phyloP scores from a whole-genome alignment of 768 basidiomycete genomes.

The Suillus discolor region DNA sequence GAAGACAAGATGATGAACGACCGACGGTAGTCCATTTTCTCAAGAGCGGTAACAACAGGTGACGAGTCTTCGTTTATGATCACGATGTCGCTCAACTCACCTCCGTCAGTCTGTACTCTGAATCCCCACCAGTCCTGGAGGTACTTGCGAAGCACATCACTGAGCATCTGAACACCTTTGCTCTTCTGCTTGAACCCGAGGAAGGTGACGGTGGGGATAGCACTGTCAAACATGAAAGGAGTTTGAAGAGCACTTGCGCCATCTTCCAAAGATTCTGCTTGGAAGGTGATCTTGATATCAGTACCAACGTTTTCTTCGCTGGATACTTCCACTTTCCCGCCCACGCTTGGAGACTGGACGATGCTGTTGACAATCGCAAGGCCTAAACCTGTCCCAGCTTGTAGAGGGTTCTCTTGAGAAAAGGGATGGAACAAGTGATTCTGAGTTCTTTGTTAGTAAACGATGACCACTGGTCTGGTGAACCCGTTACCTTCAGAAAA shows the following conservation, averaged over 20 bases:
- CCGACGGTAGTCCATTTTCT: slow-evolving; percentile 54
- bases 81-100: slow-evolving; percentile 67
- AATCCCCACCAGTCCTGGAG: slow-evolving; percentile 81
- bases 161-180: slow-evolving; percentile 69
- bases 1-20: slow-evolving; percentile 80
- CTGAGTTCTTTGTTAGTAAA: slow-evolving; percentile 35
- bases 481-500: slow-evolving; percentile 71
- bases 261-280: slow-evolving; percentile 61
- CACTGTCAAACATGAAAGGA: slow-evolving; percentile 46
- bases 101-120: slow-evolving; percentile 40
- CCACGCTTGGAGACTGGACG: slow-evolving; percentile 79
- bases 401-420: slow-evolving; percentile 93
- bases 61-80: slow-evolving; percentile 80
- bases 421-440: slow-evolving; percentile 97
- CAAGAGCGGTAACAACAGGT: slow-evolving; percentile 57
- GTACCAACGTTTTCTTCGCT: slow-evolving; percentile 90
- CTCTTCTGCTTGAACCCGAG: slow-evolving; percentile 69
- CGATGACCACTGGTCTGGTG: not conserved
- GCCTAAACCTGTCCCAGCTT: slow-evolving; percentile 91
- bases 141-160: slow-evolving; percentile 63
- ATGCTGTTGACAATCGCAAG: slow-evolving; percentile 96
- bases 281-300: slow-evolving; percentile 86
- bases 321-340: slow-evolving; percentile 92
- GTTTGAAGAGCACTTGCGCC: slow-evolving; percentile 42
- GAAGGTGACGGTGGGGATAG: slow-evolving; percentile 58